Evolutionary conservation across 805 yeast genomes (phyloP).

Genomic region (Candida khao-thaluensis): DNA sequence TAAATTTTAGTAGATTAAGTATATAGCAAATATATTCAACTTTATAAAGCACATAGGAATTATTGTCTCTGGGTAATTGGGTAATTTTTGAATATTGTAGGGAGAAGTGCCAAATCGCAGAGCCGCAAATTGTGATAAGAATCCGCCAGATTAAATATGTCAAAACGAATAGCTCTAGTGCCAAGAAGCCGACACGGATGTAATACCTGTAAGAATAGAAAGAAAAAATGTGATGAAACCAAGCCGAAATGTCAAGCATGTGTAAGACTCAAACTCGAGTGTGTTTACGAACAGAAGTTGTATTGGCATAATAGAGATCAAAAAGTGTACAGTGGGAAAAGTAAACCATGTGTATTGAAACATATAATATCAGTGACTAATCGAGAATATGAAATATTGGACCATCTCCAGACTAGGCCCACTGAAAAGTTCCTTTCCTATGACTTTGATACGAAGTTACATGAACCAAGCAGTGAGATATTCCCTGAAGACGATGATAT

Average conservation of each 20-base stretch:
- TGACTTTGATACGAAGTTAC: slow-evolving; percentile 1
- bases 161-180: slow-evolving; percentile 1
- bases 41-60: no score
- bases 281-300: slow-evolving; percentile 30
- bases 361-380: neutral
- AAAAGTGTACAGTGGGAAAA: neutral
- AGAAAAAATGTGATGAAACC: slow-evolving; percentile 54
- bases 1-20: no score
- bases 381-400: slow-evolving; percentile 7
- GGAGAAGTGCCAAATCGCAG: no score
- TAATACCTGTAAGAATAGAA: slow-evolving; percentile 61
- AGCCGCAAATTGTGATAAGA: no score
- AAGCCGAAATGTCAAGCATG: slow-evolving; percentile 53
- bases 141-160: no score
- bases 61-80: no score
- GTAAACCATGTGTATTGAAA: neutral
- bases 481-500: slow-evolving; percentile 1
- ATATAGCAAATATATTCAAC: no score
- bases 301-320: slow-evolving; percentile 20
- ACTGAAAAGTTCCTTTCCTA: neutral
- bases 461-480: neutral
- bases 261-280: slow-evolving; percentile 41
- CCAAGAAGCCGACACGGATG: slow-evolving; percentile 56
- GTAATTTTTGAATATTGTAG: no score
- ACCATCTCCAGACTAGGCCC: slow-evolving; percentile 18